These are phyloP conservation scores for Cardamine occulta DNA, from an alignment of 345 rosid genomes.

Conservation along the genomic window DNA sequence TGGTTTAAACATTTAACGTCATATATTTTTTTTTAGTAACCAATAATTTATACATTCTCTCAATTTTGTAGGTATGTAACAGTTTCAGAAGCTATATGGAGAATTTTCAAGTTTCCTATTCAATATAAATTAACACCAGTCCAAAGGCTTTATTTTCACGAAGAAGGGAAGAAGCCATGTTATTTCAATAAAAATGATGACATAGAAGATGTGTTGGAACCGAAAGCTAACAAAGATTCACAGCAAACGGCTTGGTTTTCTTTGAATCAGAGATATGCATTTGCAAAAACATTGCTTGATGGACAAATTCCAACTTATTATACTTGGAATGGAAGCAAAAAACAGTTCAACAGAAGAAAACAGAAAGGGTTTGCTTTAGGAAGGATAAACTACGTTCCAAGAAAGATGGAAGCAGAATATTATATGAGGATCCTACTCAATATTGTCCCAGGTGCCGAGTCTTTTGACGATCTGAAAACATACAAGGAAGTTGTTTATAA, in stretches of 20 bases:
- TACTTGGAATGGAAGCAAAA: not conserved
- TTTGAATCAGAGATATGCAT: not conserved
- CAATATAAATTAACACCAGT: no score
- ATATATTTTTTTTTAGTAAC: no score
- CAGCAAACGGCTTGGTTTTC: not conserved
- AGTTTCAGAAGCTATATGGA: not conserved
- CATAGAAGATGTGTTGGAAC: not conserved
- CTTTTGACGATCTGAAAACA: not conserved
- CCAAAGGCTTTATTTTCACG: no score
- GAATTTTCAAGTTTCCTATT: not conserved
- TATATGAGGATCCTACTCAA: not conserved
- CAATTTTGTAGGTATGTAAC: not conserved
- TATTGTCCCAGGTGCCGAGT: not conserved
- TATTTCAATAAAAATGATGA: not conserved
- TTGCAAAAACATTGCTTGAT: not conserved
- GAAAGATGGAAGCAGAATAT: not conserved
- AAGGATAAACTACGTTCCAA: not conserved
- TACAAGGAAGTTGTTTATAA: not conserved
- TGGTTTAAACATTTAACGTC: not conserved
- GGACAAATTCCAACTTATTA: not conserved
- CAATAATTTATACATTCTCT: no score
- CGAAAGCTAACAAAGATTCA: not conserved
- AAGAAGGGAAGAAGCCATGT: not conserved
- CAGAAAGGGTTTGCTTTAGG: no score
- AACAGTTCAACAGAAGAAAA: not conserved